A percentile compares a stretch with the other conserved stretches of the same genome.
Evolutionary conservation across 2,329 filamentous ascomycete genomes (phyloP).

Genomic region (Dothideomycetes sp.): DNA sequence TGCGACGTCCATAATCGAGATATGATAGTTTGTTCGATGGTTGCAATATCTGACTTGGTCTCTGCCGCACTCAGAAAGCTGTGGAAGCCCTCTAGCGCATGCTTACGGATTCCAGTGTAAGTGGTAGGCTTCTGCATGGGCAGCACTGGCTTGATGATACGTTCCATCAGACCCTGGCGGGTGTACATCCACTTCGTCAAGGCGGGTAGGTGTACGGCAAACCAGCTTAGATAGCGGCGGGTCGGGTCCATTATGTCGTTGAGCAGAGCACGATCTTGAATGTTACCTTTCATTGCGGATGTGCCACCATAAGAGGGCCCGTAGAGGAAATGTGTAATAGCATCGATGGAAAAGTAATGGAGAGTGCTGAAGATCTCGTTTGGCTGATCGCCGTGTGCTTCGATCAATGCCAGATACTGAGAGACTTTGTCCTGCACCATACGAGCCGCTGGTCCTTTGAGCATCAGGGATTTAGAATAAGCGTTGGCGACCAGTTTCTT

Average conservation of each 20-base stretch:
- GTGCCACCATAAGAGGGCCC: slow-evolving; percentile 38
- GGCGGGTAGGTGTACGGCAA: slow-evolving; percentile 36
- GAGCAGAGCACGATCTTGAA: slow-evolving; percentile 33
- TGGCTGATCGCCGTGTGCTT: slow-evolving; percentile 25
- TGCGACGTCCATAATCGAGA: slow-evolving; percentile 31
- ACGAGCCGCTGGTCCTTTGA: slow-evolving; percentile 25
- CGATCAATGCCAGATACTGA: slow-evolving; percentile 34
- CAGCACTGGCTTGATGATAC: slow-evolving; percentile 31
- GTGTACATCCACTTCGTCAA: slow-evolving; percentile 44
- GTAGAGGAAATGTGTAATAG: slow-evolving; percentile 45
- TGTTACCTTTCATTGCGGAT: slow-evolving; percentile 31
- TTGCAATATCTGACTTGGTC: slow-evolving; percentile 1
- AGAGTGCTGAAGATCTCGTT: slow-evolving; percentile 41
- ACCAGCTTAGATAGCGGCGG: slow-evolving; percentile 41
- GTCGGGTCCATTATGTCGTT: slow-evolving; percentile 41
- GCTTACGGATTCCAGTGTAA: slow-evolving; percentile 42
- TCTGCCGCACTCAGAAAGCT: slow-evolving; percentile 22
- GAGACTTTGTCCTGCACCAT: slow-evolving; percentile 34
- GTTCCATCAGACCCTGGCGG: slow-evolving; percentile 30
- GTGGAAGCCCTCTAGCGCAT: slow-evolving; percentile 31
- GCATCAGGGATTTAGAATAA: slow-evolving; percentile 43
- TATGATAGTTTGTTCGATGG: slow-evolving; percentile 29
- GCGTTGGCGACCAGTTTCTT: slow-evolving; percentile 46
- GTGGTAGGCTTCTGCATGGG: slow-evolving; percentile 44
- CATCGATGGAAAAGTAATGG: slow-evolving; percentile 47